phyloP scores from a whole-genome alignment of 176 grass and related monocot species.

The Neostapfia colusana region DNA sequence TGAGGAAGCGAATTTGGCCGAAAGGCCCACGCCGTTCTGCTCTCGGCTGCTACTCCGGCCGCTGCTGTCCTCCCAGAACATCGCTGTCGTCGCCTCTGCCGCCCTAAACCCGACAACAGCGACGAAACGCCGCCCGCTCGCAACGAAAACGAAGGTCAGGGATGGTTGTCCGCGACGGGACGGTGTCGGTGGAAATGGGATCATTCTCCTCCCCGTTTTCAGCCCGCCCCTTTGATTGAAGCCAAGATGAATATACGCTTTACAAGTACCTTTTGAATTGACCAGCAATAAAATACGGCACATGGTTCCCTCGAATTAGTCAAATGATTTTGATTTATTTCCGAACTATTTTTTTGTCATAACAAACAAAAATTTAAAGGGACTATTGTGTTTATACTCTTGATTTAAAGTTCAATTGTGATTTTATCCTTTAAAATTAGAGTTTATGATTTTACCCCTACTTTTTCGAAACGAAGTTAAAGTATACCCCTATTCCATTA shows the following conservation, averaged over 20 bases:
- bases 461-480: too few species aligned
- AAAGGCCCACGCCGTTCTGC: constrained; percentile 71
- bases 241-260: constrained; percentile 18
- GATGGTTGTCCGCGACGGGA: constrained; percentile 1
- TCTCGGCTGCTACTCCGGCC: constrained; percentile 56
- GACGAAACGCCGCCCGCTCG: not conserved
- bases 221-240: not conserved
- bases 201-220: not conserved
- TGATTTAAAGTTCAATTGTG: too few species aligned
- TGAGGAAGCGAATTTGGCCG: constrained; percentile 82
- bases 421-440: too few species aligned
- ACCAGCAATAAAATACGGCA: constrained; percentile 19
- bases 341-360: too few species aligned
- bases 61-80: constrained; percentile 78
- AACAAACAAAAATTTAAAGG: too few species aligned
- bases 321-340: too few species aligned
- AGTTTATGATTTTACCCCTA: too few species aligned
- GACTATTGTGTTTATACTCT: too few species aligned
- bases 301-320: not conserved
- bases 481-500: too few species aligned
- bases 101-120: not conserved
- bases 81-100: constrained; percentile 27
- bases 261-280: constrained; percentile 5
- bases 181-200: constrained; percentile 18
- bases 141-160: not conserved